phyloP scores from a whole-genome alignment of 176 grass and related monocot genomes.

The Oryza meyeriana region DNA sequence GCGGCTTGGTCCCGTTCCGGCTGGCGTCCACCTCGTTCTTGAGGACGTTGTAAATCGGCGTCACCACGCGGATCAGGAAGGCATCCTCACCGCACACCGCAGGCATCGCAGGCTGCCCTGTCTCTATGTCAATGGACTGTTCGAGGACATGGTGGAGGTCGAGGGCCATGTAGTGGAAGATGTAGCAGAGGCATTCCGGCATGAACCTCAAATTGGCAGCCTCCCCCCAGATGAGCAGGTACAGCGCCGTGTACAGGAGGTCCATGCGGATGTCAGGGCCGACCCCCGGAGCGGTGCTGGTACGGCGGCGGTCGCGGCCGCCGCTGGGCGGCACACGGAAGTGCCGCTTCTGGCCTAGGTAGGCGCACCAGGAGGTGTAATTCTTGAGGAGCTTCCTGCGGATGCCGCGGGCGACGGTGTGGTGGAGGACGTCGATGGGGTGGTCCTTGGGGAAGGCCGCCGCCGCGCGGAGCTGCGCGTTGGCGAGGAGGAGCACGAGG shows the following conservation, averaged over 20 bases:
- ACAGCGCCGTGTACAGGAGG: slow-evolving; percentile 74
- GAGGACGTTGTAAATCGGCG: slow-evolving; percentile 66
- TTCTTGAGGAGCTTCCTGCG: slow-evolving; percentile 81
- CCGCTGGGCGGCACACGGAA: slow-evolving; percentile 29
- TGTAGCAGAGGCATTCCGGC: slow-evolving; percentile 91
- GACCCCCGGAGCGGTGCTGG: background rate
- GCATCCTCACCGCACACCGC: slow-evolving; percentile 64
- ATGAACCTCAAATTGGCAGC: slow-evolving; percentile 90
- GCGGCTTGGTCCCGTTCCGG: slow-evolving; percentile 65
- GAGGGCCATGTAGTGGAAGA: slow-evolving; percentile 84
- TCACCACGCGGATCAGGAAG: slow-evolving; percentile 68
- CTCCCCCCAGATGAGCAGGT: slow-evolving; percentile 96
- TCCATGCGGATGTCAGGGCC: slow-evolving; percentile 48
- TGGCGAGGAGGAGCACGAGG: slow-evolving; percentile 93
- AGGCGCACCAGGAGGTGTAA: slow-evolving; percentile 78
- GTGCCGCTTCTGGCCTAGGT: slow-evolving; percentile 62
- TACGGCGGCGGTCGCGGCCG: background rate
- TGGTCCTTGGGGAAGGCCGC: slow-evolving; percentile 21
- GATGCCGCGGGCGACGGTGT: slow-evolving; percentile 44
- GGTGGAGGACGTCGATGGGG: slow-evolving; percentile 58
- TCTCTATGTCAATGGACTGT: slow-evolving; percentile 36
- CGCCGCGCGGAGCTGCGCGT: slow-evolving; percentile 70
- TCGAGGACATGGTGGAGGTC: slow-evolving; percentile 81
- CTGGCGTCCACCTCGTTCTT: slow-evolving; percentile 56
- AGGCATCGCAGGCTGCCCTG: slow-evolving; percentile 39